Evolutionary conservation across 192 early-diverging fungal genomes (phyloP).

Genomic region (Linnemannia hyalina): DNA sequence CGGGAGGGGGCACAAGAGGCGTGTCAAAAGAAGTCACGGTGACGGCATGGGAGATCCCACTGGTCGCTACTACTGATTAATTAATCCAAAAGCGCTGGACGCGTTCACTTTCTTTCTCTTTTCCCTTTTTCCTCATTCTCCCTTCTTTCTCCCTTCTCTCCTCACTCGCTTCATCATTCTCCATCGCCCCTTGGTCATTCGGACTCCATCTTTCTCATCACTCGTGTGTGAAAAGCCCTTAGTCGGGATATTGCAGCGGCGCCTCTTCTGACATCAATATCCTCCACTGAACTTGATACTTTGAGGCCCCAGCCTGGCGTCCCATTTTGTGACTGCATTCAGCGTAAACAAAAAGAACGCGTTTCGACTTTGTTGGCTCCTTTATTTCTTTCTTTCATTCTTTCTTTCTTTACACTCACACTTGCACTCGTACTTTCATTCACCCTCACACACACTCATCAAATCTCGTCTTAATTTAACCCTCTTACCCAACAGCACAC

Average conservation of each 20-base stretch:
- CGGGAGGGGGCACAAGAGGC: not conserved
- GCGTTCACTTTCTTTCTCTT: not conserved
- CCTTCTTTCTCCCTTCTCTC: not conserved
- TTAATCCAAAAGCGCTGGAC: not conserved
- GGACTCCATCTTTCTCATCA: not conserved
- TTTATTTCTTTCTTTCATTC: too few species aligned
- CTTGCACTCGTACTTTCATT: not conserved
- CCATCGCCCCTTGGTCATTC: not conserved
- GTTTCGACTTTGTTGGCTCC: not conserved
- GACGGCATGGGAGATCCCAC: not conserved
- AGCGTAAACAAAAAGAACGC: slow-evolving; percentile 5
- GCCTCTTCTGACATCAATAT: not conserved
- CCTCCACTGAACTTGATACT: not conserved
- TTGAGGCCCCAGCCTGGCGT: not conserved
- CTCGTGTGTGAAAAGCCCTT: too few species aligned
- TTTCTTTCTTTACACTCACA: not conserved
- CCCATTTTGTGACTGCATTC: not conserved
- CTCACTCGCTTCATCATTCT: not conserved
- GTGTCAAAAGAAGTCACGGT: not conserved
- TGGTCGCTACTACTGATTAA: not conserved
- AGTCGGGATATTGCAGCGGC: not conserved
- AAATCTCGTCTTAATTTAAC: not conserved
- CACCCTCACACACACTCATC: not conserved
- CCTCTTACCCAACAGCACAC: not conserved
- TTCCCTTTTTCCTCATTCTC: not conserved